Evolutionary conservation across 2,329 filamentous ascomycete genomes (phyloP).

Genomic region (Fusarium secorum): DNA sequence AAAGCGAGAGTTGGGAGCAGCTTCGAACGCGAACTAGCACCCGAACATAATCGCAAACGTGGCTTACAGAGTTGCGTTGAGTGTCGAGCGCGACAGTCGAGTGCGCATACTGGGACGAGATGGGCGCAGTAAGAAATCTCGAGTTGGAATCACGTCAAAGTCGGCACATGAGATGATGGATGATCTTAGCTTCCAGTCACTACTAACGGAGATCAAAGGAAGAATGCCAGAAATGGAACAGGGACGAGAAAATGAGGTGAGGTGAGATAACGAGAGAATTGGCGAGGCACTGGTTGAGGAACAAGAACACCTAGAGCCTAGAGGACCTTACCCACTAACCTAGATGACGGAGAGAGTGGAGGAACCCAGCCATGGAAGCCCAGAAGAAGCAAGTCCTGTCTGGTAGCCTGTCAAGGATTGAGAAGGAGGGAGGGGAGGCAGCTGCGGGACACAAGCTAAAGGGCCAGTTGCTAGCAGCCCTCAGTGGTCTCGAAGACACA

Average conservation of each 20-base stretch:
- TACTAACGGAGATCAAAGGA: not conserved
- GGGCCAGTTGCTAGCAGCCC: slow-evolving; percentile 29
- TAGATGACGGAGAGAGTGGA: slow-evolving; percentile 39
- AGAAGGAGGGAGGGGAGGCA: slow-evolving; percentile 4
- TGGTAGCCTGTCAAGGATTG: slow-evolving; percentile 1
- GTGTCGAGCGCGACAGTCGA: slow-evolving; percentile 28
- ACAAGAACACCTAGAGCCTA: slow-evolving; percentile 10
- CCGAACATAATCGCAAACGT: slow-evolving; percentile 27
- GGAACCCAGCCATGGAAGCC: slow-evolving; percentile 22
- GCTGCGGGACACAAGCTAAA: slow-evolving; percentile 25
- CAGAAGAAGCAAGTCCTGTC: slow-evolving; percentile 30
- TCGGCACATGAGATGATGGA: not conserved
- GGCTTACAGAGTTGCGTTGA: slow-evolving; percentile 32
- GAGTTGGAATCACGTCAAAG: slow-evolving; percentile 3
- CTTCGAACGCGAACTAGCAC: slow-evolving; percentile 32
- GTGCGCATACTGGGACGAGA: slow-evolving; percentile 34
- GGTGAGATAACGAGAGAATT: slow-evolving; percentile 21
- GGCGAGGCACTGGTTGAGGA: slow-evolving; percentile 14
- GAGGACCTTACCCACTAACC: not conserved
- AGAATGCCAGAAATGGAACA: slow-evolving; percentile 5
- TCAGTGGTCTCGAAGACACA: slow-evolving; percentile 21
- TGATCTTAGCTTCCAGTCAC: not conserved
- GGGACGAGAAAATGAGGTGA: slow-evolving; percentile 8
- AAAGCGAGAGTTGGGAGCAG: slow-evolving; percentile 21
- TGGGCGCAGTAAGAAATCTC: slow-evolving; percentile 13